Base-by-base conservation (phyloP, 306 rosid species). In the Lathyrus sativus region DNA sequence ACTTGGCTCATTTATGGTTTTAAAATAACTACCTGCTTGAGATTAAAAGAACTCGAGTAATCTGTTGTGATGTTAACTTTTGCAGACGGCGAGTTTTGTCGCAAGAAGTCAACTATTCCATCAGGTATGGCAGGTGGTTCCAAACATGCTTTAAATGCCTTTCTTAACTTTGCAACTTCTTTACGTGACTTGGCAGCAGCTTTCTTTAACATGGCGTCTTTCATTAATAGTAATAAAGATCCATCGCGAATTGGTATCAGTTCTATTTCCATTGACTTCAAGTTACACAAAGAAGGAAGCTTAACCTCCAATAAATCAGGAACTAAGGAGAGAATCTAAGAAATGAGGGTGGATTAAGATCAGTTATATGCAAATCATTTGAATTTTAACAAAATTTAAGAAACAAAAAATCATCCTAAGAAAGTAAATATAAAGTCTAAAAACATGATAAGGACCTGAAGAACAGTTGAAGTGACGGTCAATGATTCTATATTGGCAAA, bases 291-390 rank as follows among this genome's bases (percentile, higher is more conserved):
- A 28, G 49, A 68, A 29, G 60, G 66, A 49, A 76, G 42, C 65
- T 60, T 50, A n/a, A 41, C 4, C n/a, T 50, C 44, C 45, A 51
- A 33, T 14, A 76, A 18, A 4, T 3, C 70, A 41, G 71, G 75
- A 76, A 61, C 17, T 18, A 62, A 51, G 49, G 7, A 68, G 7
- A 76, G 75, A 76, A 76, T 38, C 80, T 68, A 41, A 29, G 45
- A 7, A 59, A 68, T 0, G 13, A 38, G 44, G 22, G 18, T n/a
- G 18, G 58, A 67, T 58, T 24, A 35, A 7, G 12, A 0, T 28
- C 13, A 2, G 15, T 42, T 2, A 29, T 2, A 7, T 15, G 45
- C 13, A 48, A 24, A 8, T 41, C 31, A 37, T 33, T 4, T 14
- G 11, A 28, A 11, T 14, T 41, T 42, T 3, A 2, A 41, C 15